These are phyloP conservation scores for Harringtonia lauricola DNA, from an alignment of 2,329 filamentous ascomycete species.

Conservation along the genomic window DNA sequence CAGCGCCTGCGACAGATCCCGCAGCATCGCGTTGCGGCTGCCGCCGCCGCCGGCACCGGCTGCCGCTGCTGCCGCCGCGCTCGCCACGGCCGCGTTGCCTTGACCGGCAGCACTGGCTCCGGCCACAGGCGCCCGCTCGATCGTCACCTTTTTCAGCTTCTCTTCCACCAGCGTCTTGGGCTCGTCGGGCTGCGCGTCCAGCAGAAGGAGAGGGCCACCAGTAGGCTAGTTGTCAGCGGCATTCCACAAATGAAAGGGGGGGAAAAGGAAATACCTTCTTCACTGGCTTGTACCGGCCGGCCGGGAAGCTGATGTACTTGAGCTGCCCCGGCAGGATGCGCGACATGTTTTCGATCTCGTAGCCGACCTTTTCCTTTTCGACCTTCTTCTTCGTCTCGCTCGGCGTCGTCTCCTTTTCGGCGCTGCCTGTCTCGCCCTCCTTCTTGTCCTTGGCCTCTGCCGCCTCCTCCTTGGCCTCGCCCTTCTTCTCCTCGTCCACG, in stretches of 20 bases:
- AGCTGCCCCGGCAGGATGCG: slow-evolving; percentile 85
- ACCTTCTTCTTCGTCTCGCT: slow-evolving; percentile 71
- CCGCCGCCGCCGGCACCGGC: neutral
- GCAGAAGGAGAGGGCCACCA: slow-evolving; percentile 82
- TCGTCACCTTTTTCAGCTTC: slow-evolving; percentile 74
- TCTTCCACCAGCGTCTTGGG: slow-evolving; percentile 76
- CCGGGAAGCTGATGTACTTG: slow-evolving; percentile 89
- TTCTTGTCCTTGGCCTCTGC: slow-evolving; percentile 45
- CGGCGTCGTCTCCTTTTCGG: slow-evolving; percentile 46
- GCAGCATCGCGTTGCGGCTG: slow-evolving; percentile 6
- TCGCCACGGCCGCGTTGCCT: slow-evolving; percentile 12
- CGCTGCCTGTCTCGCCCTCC: slow-evolving; percentile 26
- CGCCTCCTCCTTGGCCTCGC: slow-evolving; percentile 48
- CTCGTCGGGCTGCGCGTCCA: slow-evolving; percentile 71
- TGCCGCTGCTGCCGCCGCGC: neutral
- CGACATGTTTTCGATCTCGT: slow-evolving; percentile 94
- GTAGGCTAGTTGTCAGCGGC: slow-evolving; percentile 52
- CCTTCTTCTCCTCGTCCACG: slow-evolving; percentile 16
- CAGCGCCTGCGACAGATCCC: slow-evolving; percentile 8
- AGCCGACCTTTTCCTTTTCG: slow-evolving; percentile 94
- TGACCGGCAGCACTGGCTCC: slow-evolving; percentile 14
- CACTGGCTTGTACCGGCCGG: slow-evolving; percentile 85
- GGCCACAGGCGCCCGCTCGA: slow-evolving; percentile 48
- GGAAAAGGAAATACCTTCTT: slow-evolving; percentile 48
- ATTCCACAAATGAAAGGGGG: neutral